Conservation (phyloP, 2,329 filamentous ascomycete species). For the Colletotrichum somersetense region DNA sequence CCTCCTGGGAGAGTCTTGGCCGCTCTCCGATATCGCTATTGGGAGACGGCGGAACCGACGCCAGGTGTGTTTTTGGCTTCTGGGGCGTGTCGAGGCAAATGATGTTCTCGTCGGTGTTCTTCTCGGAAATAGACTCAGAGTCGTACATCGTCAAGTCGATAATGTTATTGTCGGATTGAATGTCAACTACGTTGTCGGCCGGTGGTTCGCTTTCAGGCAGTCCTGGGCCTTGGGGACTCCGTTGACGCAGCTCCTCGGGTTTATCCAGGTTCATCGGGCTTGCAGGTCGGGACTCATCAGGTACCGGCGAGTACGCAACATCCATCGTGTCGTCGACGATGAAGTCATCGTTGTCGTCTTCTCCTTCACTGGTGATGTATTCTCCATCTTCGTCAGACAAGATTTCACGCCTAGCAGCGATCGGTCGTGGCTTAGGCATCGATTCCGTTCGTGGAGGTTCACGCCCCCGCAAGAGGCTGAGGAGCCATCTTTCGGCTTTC, state of each 20-base stretch:
- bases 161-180: constrained; percentile 2
- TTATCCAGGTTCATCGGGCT: constrained; percentile 32
- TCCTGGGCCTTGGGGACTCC: not conserved
- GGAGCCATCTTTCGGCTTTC: constrained; percentile 64
- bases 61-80: not conserved
- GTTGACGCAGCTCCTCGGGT: not conserved
- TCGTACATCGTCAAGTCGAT: constrained; percentile 39
- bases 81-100: constrained; percentile 36
- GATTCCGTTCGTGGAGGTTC: constrained; percentile 54
- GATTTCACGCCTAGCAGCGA: constrained; percentile 38
- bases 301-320: not conserved
- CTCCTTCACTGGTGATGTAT: constrained; percentile 62
- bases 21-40: constrained; percentile 6
- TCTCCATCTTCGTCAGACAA: constrained; percentile 59
- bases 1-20: constrained; percentile 8
- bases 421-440: constrained; percentile 48
- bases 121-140: constrained; percentile 19
- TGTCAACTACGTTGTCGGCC: not conserved
- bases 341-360: constrained; percentile 61
- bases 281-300: not conserved
- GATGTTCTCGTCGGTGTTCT: not conserved
- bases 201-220: not conserved
- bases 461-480: constrained; percentile 59
- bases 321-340: constrained; percentile 55
- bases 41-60: not conserved